Evolutionary conservation across 2,329 filamentous ascomycete genomes (phyloP).

Genomic region (Fusarium domesticum): DNA sequence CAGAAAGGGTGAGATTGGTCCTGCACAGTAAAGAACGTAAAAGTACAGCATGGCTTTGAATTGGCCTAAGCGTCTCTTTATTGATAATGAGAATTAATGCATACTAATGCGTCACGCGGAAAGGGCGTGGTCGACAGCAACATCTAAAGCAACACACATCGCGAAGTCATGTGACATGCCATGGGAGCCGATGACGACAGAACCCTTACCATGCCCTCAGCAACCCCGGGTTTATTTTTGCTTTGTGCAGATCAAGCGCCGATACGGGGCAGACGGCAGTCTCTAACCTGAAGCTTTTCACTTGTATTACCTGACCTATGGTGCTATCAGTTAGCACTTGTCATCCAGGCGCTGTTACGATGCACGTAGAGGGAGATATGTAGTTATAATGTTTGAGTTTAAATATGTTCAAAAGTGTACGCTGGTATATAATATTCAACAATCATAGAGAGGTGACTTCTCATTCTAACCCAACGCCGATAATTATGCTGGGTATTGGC

Average conservation of each 20-base stretch:
- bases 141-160: constrained; percentile 32
- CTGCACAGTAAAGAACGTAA: too few species aligned
- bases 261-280: too few species aligned
- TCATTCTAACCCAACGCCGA: constrained; percentile 29
- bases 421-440: constrained; percentile 13
- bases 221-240: too few species aligned
- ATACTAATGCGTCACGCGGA: constrained; percentile 10
- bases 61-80: background rate
- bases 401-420: constrained; percentile 7
- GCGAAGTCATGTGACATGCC: constrained; percentile 29
- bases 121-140: constrained; percentile 24
- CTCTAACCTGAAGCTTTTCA: too few species aligned
- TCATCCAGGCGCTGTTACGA: background rate
- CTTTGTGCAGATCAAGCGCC: too few species aligned
- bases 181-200: background rate
- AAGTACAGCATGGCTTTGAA: background rate
- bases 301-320: too few species aligned
- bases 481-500: constrained; percentile 21
- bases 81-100: constrained; percentile 3
- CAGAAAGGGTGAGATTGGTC: too few species aligned
- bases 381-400: background rate
- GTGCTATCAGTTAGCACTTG: background rate
- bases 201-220: background rate
- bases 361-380: background rate
- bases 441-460: constrained; percentile 11